These are phyloP conservation scores for Paramyrothecium sp. DNA, from an alignment of 2,329 filamentous ascomycete genomes.

Conservation along the genomic window DNA sequence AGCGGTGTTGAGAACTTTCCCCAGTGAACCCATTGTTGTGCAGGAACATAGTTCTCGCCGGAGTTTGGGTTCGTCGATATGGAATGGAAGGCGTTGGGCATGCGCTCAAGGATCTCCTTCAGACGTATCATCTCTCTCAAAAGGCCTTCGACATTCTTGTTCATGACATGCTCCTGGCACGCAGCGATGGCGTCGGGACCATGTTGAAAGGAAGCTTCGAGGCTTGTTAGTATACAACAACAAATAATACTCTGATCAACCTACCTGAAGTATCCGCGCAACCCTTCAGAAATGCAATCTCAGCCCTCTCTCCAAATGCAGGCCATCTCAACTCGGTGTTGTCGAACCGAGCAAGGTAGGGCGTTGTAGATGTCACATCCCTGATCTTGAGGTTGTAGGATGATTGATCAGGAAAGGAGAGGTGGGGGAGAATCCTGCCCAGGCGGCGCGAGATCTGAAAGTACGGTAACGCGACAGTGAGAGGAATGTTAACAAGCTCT, in stretches of 20 bases:
- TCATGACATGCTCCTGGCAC: constrained; percentile 55
- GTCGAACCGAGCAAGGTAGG: constrained; percentile 50
- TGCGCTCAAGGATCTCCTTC: constrained; percentile 51
- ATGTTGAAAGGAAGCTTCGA: constrained; percentile 45
- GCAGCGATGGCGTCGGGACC: constrained; percentile 50
- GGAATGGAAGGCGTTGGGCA: constrained; percentile 53
- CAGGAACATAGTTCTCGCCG: constrained; percentile 48
- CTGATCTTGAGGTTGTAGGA: constrained; percentile 51
- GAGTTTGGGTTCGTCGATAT: constrained; percentile 52
- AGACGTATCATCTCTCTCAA: constrained; percentile 48
- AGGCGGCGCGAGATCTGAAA: constrained; percentile 49
- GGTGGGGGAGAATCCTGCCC: constrained; percentile 49
- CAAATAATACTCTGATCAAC: background rate
- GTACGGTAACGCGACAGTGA: constrained; percentile 47
- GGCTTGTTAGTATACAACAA: background rate
- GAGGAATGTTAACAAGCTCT: constrained; percentile 47
- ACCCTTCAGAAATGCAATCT: constrained; percentile 51
- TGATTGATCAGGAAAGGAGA: constrained; percentile 52
- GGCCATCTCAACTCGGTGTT: constrained; percentile 55
- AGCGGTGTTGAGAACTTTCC: constrained; percentile 50
- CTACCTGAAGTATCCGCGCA: constrained; percentile 38
- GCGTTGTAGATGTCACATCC: constrained; percentile 45
- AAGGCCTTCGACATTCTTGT: constrained; percentile 46
- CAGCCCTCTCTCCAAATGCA: constrained; percentile 50
- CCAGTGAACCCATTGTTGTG: constrained; percentile 48